These are phyloP conservation scores for Thinopyrum elongatum DNA, from an alignment of 176 grass and related monocot genomes.

Conservation along the genomic window DNA sequence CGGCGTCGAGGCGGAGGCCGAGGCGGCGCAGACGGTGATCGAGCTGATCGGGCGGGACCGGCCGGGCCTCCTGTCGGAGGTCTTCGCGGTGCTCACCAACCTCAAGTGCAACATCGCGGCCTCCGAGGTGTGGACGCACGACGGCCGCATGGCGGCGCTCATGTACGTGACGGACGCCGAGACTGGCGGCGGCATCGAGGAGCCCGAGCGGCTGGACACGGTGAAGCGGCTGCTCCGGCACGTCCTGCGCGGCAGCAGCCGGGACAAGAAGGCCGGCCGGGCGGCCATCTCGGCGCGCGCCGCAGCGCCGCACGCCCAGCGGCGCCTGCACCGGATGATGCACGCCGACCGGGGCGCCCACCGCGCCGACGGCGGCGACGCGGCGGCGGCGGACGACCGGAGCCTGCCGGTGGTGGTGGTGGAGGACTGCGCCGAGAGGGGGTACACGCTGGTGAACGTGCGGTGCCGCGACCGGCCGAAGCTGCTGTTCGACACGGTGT, in stretches of 20 bases:
- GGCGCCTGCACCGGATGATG: constrained; percentile 93
- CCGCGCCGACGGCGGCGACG: not conserved
- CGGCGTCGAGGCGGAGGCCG: constrained; percentile 39
- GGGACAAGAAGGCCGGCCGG: constrained; percentile 33
- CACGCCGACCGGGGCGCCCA: constrained; percentile 4
- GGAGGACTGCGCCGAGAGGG: constrained; percentile 73
- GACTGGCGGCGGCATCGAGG: constrained; percentile 42
- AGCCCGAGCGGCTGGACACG: constrained; percentile 46
- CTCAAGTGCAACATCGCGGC: constrained; percentile 70
- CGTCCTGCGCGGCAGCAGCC: constrained; percentile 63
- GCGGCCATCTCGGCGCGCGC: constrained; percentile 30
- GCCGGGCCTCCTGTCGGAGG: constrained; percentile 84
- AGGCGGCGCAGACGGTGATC: constrained; percentile 49
- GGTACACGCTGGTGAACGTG: constrained; percentile 77
- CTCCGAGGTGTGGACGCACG: constrained; percentile 92
- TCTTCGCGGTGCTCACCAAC: constrained; percentile 86
- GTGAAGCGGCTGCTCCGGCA: constrained; percentile 58
- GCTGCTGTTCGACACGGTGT: constrained; percentile 89
- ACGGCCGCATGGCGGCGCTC: constrained; percentile 65
- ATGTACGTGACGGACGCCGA: constrained; percentile 66
- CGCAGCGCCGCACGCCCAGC: constrained; percentile 44
- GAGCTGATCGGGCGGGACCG: constrained; percentile 73
- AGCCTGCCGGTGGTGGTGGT: constrained; percentile 40
- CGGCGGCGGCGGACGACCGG: not conserved
- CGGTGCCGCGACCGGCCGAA: constrained; percentile 72